Evolutionary conservation across 257 asterid species (phyloP).

Genomic region (Mentha longifolia): DNA sequence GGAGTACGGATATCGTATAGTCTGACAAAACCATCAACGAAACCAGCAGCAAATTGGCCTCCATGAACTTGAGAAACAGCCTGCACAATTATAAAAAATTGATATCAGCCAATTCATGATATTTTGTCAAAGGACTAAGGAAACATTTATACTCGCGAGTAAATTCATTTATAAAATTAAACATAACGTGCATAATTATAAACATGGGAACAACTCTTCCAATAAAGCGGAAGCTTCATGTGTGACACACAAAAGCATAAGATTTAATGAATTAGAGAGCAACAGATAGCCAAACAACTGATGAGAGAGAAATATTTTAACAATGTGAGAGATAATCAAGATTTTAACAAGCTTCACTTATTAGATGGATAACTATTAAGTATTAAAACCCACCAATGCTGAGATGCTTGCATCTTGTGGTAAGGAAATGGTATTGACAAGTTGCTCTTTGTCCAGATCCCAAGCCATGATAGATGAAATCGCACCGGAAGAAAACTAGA

Average conservation of each 20-base stretch:
- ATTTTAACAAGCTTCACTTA: background rate
- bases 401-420: constrained; percentile 84
- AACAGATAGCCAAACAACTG: background rate
- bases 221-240: background rate
- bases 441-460: constrained; percentile 99
- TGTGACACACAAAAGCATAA: background rate
- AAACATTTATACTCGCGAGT: background rate
- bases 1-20: constrained; percentile 81
- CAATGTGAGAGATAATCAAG: background rate
- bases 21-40: constrained; percentile 79
- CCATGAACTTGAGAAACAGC: constrained; percentile 93
- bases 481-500: constrained; percentile 86
- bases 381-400: constrained; percentile 70
- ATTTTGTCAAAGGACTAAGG: background rate
- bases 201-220: background rate
- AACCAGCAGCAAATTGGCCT: constrained; percentile 93
- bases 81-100: constrained; percentile 42
- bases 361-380: background rate
- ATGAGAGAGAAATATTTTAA: background rate
- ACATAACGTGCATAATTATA: background rate
- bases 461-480: constrained; percentile 90
- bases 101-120: constrained; percentile 18
- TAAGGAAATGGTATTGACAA: constrained; percentile 72
- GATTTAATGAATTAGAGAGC: background rate
- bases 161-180: background rate